Conservation (phyloP, 2,329 filamentous ascomycete genomes). For the Fusarium sp. region DNA sequence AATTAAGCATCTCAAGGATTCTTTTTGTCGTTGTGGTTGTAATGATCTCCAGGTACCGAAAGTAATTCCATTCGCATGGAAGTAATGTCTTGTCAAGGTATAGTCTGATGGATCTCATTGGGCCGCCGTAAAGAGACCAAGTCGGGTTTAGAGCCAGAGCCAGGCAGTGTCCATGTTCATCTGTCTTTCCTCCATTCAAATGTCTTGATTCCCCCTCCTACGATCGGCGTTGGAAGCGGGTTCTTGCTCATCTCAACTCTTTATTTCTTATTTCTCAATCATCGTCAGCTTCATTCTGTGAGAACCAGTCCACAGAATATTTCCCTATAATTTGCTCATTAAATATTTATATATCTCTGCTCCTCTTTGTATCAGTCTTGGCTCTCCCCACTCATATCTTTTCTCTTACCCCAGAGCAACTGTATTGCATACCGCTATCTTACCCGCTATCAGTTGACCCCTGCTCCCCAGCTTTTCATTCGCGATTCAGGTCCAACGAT, state of each 20-base stretch:
- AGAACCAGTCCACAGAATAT: neutral
- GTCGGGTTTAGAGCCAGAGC: constrained; percentile 30
- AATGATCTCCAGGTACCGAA: constrained; percentile 15
- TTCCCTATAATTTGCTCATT: neutral
- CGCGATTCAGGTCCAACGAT: constrained; percentile 29
- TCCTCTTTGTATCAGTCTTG: constrained; percentile 15
- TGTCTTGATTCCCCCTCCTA: constrained; percentile 28
- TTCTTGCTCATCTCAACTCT: constrained; percentile 19
- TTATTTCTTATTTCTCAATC: constrained; percentile 4
- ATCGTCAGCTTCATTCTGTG: neutral
- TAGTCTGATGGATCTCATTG: constrained; percentile 15
- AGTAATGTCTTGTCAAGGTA: constrained; percentile 10
- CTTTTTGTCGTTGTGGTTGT: neutral
- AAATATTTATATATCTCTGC: neutral
- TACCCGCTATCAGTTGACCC: constrained; percentile 44
- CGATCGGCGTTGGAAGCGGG: constrained; percentile 15
- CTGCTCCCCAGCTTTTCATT: constrained; percentile 39
- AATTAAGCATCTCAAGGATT: constrained; percentile 2
- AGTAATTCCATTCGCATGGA: constrained; percentile 1
- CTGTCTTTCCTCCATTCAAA: neutral
- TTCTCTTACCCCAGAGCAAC: constrained; percentile 44
- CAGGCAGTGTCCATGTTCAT: constrained; percentile 11
- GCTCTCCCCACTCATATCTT: constrained; percentile 43
- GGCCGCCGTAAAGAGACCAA: constrained; percentile 11
- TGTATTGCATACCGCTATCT: constrained; percentile 47